phyloP scores from a whole-genome alignment of 306 rosid genomes.

The Trifolium dubium region DNA sequence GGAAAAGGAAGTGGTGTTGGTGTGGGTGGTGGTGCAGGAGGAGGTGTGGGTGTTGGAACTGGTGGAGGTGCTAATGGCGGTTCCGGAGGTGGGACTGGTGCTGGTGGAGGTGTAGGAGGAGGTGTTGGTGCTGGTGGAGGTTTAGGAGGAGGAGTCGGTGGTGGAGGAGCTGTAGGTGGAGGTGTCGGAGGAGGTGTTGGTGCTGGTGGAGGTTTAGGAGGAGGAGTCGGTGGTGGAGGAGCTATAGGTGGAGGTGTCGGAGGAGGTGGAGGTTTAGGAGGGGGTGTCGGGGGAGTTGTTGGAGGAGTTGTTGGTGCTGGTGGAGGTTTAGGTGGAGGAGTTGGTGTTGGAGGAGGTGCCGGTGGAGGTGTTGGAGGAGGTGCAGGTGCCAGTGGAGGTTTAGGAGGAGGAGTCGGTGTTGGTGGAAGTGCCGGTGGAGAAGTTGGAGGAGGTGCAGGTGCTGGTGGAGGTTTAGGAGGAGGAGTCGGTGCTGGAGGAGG shows the following conservation, averaged over 20 bases:
- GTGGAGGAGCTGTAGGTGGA: background rate
- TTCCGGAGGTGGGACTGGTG: background rate
- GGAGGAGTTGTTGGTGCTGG: background rate
- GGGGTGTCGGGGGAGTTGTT: background rate
- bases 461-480: background rate
- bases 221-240: background rate
- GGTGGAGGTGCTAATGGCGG: background rate
- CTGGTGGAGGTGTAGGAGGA: background rate
- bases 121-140: background rate
- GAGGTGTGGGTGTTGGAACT: background rate
- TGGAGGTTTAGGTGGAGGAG: background rate
- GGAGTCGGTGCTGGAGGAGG: too few relatives aligned
- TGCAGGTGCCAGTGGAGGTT: background rate
- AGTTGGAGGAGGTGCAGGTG: background rate
- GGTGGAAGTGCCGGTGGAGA: background rate
- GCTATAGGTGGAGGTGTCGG: background rate
- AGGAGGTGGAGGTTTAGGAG: background rate
- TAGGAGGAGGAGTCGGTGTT: background rate
- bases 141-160: background rate
- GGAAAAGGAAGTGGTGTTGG: background rate
- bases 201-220: background rate
- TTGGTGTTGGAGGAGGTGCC: background rate
- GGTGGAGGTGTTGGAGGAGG: background rate
- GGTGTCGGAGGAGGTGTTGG: background rate
- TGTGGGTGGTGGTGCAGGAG: background rate